Base-by-base conservation (phyloP, 2,329 filamentous ascomycete genomes). In the Xylaria sp. region DNA sequence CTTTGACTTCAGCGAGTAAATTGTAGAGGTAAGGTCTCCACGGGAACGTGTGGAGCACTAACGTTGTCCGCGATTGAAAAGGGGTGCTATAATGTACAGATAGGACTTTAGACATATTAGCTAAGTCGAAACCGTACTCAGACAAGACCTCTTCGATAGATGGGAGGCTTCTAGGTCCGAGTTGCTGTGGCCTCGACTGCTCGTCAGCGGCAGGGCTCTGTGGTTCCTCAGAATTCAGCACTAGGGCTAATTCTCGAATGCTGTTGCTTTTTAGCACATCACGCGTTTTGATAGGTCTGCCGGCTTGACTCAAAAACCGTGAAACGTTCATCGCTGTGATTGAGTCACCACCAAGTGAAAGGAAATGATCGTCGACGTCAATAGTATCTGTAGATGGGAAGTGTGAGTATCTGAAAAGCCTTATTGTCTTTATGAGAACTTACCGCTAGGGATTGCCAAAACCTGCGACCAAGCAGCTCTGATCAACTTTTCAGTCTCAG, bases 401-500 rank as follows among this genome's bases (percentile, higher is more conserved):
- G 41, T 48, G 25, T 60, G 20, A 60, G 39, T 34, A 25, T 6
- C 25, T 31, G 15, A 13, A 13, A 7, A 1, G 3, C 13, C 15
- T 51, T 51, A 12, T 12, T 31, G 54, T n/a, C 3, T 31, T 28
- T 10, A 20, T 51, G 31, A 39, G 31, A 39, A 58, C 62, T 48
- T 64, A 58, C 62, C 62, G 41, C 52, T 23, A 20, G 62, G 62
- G 28, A 64, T 58, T 50, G 28, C 54, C 31, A 64, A 41, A 51
- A 64, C 46, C n/a, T 64, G 62, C 23, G 62, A 64, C 62, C 62
- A 64, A 64, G 62, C 62, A 28, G 62, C 41, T 20, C 62, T 57
- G 25, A 64, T 54, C 20, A 64, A n/a, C 44, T 58, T 64, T 41
- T 64, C 62, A 41, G 41, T 41, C 28, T 64, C 62, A 15, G 62